Evolutionary conservation across 2,329 filamentous ascomycete species (phyloP), one percentile per base, ranked within the genome.

Genomic region (Calonectria pseudoturangicola): DNA sequence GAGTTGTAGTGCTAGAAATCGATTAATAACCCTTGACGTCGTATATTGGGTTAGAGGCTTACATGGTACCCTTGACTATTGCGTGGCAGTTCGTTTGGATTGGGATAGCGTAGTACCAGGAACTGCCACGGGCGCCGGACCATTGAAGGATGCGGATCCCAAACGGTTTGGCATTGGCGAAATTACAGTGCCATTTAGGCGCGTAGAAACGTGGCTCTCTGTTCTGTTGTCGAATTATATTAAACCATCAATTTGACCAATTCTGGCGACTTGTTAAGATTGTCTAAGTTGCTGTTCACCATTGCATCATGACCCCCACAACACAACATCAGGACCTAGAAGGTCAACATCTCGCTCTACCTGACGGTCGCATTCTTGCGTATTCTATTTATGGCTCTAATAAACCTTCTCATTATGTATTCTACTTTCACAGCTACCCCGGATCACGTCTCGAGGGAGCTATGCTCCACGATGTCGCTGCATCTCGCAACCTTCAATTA

Each of bases 391-490:
- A 45, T 21, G 58, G 39, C 8, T 63, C 58, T 15, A n/a, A 39
- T 21, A 6, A 39, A 2, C 41, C 58, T 5, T 47, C 58, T 13
- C 58, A 63, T 9, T 18, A 63, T 28, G 41, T 15, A 8, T 68
- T 68, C 15, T 68, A 68, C 10, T 58, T 60, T 16, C 51, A 62
- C 21, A 41, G 66, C 41, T 56, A 41, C 27, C 66, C 66, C 33
- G 41, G 41, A 13, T 58, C 50, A 13, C 66, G 51, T 2, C 27
- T 47, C 7, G 66, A 68, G 41, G 66, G 39, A 10, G 36, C 51
- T 9, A 39, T 60, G 27, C 21, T 58, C n/a, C 66, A 68, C 30
- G 51, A 68, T 27, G 66, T 39, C n/a, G 66, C 66, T n/a, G 50
- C 7, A 21, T 30, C 39, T 39, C 51, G 28, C 12, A 50, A 41